Percentiles rank a stretch among this genome's conserved stretches.
phyloP scores from a whole-genome alignment of 1,284 basidiomycete genomes.

The Fomitopsis pinicola region DNA sequence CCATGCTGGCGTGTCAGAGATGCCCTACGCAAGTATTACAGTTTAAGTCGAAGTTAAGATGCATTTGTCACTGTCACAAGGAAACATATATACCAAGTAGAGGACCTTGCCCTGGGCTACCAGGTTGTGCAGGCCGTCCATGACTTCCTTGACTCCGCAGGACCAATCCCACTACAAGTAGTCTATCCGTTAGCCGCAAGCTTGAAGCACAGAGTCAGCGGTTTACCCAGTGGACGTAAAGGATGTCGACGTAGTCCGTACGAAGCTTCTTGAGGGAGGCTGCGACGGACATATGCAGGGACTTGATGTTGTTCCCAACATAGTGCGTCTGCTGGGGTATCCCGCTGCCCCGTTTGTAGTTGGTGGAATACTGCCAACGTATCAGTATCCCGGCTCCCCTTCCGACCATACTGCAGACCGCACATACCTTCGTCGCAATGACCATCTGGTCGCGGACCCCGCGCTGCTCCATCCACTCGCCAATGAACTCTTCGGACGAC shows the following conservation, averaged over 20 bases:
- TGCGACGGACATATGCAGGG: conserved; percentile 29
- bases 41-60: neutral
- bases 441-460: conserved; percentile 24
- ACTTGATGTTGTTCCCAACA: conserved; percentile 40
- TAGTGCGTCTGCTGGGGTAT: conserved; percentile 32
- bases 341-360: conserved; percentile 21
- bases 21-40: conserved; percentile 14
- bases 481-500: neutral
- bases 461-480: conserved; percentile 15
- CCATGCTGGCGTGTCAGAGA: conserved; percentile 48
- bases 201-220: neutral
- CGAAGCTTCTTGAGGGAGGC: conserved; percentile 40
- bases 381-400: neutral
- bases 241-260: conserved; percentile 45
- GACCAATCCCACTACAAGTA: conserved; percentile 34
- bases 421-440: neutral
- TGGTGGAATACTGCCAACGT: conserved; percentile 28
- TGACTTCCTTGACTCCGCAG: conserved; percentile 43
- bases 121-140: conserved; percentile 44
- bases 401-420: neutral
- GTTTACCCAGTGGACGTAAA: conserved; percentile 45
- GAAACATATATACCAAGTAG: conserved; percentile 30
- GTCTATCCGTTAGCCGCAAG: neutral
- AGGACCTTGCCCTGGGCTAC: conserved; percentile 41
- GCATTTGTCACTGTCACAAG: too few relatives aligned